Conservation (phyloP, 371 early-diverging fungal genomes). For the Racocetra persica region DNA sequence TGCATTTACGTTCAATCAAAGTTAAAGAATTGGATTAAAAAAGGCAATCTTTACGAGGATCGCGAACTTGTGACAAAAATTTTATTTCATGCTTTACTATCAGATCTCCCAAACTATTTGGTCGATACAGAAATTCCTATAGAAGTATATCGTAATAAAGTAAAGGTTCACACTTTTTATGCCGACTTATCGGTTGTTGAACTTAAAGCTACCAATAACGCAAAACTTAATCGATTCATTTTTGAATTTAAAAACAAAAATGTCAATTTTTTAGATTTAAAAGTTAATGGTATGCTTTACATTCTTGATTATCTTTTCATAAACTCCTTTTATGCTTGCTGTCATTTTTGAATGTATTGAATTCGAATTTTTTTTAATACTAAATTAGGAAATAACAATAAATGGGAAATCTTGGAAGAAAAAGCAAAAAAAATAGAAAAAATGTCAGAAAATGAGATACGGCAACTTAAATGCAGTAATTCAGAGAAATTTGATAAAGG, state of each 20-base stretch:
- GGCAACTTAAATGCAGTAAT: constrained; percentile 9
- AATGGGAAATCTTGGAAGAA: constrained; percentile 6
- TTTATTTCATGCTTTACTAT: not conserved
- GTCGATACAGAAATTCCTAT: not conserved
- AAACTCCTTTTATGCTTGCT: constrained; percentile 1
- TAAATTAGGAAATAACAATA: not conserved
- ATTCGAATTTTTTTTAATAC: not conserved
- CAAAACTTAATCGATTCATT: constrained; percentile 11
- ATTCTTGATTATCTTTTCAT: not conserved
- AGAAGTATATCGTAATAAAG: not conserved
- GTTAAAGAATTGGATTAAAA: not conserved
- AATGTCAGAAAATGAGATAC: not conserved
- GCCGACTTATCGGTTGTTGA: not conserved
- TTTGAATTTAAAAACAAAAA: constrained; percentile 14
- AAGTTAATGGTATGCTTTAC: not conserved
- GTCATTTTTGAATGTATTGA: constrained; percentile 1
- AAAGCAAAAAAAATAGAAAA: constrained; percentile 5
- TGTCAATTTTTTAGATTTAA: constrained; percentile 2
- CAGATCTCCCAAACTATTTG: not conserved
- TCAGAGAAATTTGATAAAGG: not conserved
- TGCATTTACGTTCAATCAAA: not conserved
- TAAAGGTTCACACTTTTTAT: not conserved
- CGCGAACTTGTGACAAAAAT: not conserved
- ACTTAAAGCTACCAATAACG: not conserved
- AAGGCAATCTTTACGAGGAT: not conserved